Evolutionary conservation across 768 basidiomycete genomes (phyloP), one percentile per base, ranked within the genome.

Genomic region (Naganishia kalamii): DNA sequence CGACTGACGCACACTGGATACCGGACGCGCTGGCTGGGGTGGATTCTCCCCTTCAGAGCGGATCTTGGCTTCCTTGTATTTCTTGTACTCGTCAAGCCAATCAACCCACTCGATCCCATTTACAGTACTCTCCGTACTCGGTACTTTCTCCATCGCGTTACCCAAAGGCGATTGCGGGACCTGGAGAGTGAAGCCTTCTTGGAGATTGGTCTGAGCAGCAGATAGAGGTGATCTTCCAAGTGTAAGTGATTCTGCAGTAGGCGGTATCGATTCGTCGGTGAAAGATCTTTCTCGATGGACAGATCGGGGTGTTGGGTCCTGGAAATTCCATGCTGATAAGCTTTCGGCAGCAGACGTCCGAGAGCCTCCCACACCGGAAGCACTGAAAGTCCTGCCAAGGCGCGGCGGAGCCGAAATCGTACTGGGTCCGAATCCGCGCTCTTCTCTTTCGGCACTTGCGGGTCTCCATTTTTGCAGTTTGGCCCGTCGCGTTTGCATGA

Each of bases 71-170:
- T 79, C 78, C 68, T 80, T 80, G 73, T 75, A 74, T 67, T 73
- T 69, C 51, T 79, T 75, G 70, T 80, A 80, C 69, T 79, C 78
- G 69, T 80, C 80, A 62, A 79, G 68, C 80, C 80, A 81, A 61
- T 81, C 80, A 29, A 81, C 78, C 80, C 80, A 81, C 63, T 80
- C 79, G 62, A 80, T 78, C 21, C 77, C 79, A 27, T 74, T 71
- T 19, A 76, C 65, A 4, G 68, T 63, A 8, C 68, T 70, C 35
- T 65, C 67, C 8, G 68, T 64, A 48, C 70, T 72, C 12, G 44
- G 51, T 40, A 61, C 59, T 23, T 67, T 65, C 29, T 41, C 23
- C 54, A 57, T 57, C 3, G 8, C 37, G 54, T 57, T 5, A 21
- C 37, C 35, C 23, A n/a, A 19, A 19, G 33, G 21, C 8, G 37